Percentiles rank a stretch among this genome's conserved stretches.
Conservation (phyloP, 345 rosid species). For the Firmiana major region DNA sequence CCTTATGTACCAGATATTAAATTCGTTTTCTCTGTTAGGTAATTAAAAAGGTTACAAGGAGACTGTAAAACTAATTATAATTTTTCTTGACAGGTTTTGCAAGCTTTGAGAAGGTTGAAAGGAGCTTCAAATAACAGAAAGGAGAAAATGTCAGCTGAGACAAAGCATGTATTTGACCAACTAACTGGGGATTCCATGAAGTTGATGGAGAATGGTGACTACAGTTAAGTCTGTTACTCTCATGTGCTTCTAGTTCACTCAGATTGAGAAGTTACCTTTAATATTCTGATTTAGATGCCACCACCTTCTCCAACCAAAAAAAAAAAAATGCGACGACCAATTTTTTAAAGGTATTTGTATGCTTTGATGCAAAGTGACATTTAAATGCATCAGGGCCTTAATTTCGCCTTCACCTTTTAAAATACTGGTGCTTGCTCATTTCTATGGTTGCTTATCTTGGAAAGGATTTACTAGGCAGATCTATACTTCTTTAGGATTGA, state of each 20-base stretch:
- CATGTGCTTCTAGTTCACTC: not conserved
- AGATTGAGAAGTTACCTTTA: not conserved
- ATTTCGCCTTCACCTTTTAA: not conserved
- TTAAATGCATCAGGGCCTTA: not conserved
- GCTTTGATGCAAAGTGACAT: not conserved
- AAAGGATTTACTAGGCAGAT: not conserved
- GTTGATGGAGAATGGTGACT: constrained; percentile 82
- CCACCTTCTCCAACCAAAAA: not conserved
- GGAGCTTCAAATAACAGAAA: constrained; percentile 70
- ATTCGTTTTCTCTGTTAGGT: not conserved
- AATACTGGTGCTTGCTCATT: not conserved
- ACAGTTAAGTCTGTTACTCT: constrained; percentile 53
- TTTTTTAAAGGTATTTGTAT: not conserved
- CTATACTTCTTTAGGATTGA: not conserved
- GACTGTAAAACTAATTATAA: constrained; percentile 5
- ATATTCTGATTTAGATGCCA: not conserved
- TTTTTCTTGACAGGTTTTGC: constrained; percentile 54
- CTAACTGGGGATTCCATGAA: constrained; percentile 91
- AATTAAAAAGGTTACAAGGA: not conserved
- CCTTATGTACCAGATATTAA: not conserved
- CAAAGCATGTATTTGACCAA: constrained; percentile 74
- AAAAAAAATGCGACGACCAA: not conserved
- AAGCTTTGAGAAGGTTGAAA: constrained; percentile 86
- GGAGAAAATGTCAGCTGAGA: constrained; percentile 80
- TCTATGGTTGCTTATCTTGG: not conserved